Conservation (phyloP, 2,329 filamentous ascomycete genomes). For the Colletotrichum sp. region DNA sequence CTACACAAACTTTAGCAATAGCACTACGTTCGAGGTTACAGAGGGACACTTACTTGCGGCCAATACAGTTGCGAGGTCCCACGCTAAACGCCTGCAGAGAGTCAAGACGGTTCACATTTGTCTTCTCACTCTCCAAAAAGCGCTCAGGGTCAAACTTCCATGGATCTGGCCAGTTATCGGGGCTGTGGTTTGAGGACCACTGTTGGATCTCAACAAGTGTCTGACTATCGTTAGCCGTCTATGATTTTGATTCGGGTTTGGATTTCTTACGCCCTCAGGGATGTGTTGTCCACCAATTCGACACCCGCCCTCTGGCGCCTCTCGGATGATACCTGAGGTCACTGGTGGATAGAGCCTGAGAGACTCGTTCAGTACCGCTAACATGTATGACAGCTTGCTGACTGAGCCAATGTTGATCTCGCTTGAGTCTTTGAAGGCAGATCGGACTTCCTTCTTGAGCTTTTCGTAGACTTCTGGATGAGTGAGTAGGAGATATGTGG, state of each 20-base stretch:
- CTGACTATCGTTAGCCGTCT: background rate
- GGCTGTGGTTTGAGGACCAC: background rate
- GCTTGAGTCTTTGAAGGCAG: slow-evolving; percentile 33
- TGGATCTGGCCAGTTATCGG: background rate
- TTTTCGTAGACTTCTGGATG: slow-evolving; percentile 33
- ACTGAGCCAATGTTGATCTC: slow-evolving; percentile 42
- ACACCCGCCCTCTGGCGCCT: slow-evolving; percentile 33
- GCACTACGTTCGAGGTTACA: background rate
- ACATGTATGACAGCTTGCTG: slow-evolving; percentile 39
- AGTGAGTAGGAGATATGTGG: slow-evolving; percentile 41
- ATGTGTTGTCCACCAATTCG: slow-evolving; percentile 33
- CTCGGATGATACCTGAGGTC: slow-evolving; percentile 26
- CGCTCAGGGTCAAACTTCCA: slow-evolving; percentile 9
- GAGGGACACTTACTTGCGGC: background rate
- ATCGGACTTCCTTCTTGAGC: slow-evolving; percentile 42
- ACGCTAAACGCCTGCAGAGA: background rate
- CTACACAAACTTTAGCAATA: background rate
- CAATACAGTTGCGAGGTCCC: slow-evolving; percentile 13
- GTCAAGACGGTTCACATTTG: background rate
- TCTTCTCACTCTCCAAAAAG: background rate
- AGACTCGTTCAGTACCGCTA: slow-evolving; percentile 45
- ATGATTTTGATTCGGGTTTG: rapidly evolving
- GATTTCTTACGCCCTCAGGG: slow-evolving; percentile 25
- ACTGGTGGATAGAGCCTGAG: slow-evolving; percentile 40
- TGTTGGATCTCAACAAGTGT: background rate